Conservation (phyloP, 1,284 basidiomycete genomes). For the Puccinia polysora region DNA sequence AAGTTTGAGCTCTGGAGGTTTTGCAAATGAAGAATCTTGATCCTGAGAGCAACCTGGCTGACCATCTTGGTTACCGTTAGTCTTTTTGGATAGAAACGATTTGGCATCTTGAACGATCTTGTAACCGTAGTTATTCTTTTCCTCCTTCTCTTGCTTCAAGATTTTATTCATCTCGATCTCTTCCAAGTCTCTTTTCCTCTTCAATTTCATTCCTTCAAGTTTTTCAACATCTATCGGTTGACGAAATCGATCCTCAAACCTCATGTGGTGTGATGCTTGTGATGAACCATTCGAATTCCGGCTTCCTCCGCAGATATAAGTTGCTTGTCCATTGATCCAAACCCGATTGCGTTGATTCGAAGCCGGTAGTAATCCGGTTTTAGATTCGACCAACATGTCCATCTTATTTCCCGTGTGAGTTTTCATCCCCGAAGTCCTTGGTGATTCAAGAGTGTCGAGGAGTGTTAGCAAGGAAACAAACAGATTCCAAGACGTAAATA, state of each 20-base stretch:
- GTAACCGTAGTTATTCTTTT: slow-evolving; percentile 11
- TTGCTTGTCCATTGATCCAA: slow-evolving; percentile 30
- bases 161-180: slow-evolving; percentile 28
- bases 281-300: background rate
- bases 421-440: slow-evolving; percentile 41
- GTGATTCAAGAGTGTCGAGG: background rate
- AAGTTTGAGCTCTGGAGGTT: background rate
- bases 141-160: slow-evolving; percentile 4
- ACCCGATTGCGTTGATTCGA: background rate
- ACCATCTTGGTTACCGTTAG: background rate
- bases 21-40: background rate
- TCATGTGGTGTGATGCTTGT: background rate
- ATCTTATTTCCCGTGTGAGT: slow-evolving; percentile 22
- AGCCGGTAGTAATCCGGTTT: slow-evolving; percentile 28
- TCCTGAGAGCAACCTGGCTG: background rate
- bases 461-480: background rate
- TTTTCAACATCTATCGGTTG: slow-evolving; percentile 29
- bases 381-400: slow-evolving; percentile 19
- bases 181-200: slow-evolving; percentile 20
- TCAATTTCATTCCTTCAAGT: slow-evolving; percentile 19
- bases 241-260: slow-evolving; percentile 8
- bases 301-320: slow-evolving; percentile 24
- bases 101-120: slow-evolving; percentile 29
- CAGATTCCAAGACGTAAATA: no score
- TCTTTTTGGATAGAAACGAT: background rate